Evolutionary conservation across 768 basidiomycete genomes (phyloP), one percentile per base, ranked within the genome.

Genomic region (Epithele typhae): DNA sequence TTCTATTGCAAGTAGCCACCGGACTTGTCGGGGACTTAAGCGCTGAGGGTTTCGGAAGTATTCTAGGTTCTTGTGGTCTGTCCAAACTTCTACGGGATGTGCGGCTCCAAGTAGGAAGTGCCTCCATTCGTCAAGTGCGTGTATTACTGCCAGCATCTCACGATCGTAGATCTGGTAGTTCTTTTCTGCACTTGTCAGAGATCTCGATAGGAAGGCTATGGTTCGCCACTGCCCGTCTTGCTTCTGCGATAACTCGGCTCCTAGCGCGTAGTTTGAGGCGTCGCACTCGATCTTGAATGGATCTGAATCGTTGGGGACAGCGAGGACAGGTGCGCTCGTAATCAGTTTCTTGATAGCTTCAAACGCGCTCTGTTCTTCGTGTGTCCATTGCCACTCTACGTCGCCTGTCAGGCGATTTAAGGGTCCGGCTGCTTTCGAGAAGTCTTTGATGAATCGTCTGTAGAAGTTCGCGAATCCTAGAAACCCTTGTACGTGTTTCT

Each of bases 71-170:
- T 63, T 60, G 55, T 66, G 63, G 36, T 66, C 63, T 0, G 63
- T 54, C 10, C 50, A 39, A 37, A 67, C 53, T 8, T 52, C 45
- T 11, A 67, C 22, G 0, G 51, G 39, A 3, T 51, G 17, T 11
- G 2, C 10, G 3, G 45, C 18, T 5, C 59, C 57, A 37, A 54
- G 45, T 3, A 66, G 47, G 44, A 56, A 63, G 14, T 61, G 59
- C 1, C 58, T 24, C 59, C 59, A 64, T 14, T 53, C 48, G 11
- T 54, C 46, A 9, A 64, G 41, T 0, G 61, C 54, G 8, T 48
- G 22, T 6, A 72, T 60, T 11, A 72, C 62, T 0, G 68, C 67
- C 1, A 70, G 55, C 1, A 71, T 42, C 51, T 73, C 71, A 42
- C 66, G 66, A 47, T 71, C 52, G 50, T 68, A 68, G 35, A 55